Evolutionary conservation across 176 grass and related monocot genomes (phyloP).

Genomic region (Musa itinerans): DNA sequence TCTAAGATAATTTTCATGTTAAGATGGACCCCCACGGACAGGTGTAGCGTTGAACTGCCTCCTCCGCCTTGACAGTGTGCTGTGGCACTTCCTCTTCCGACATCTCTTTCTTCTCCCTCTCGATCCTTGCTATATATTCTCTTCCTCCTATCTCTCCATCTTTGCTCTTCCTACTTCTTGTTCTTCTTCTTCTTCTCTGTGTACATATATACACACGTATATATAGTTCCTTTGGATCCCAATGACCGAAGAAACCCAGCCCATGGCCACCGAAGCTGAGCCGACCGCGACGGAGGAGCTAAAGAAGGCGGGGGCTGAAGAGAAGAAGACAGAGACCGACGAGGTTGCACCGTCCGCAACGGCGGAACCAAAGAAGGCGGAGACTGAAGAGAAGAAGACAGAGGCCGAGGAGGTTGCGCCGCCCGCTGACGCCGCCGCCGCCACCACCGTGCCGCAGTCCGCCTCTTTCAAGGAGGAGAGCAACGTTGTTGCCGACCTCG

Average conservation of each 20-base stretch:
- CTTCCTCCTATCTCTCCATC: neutral
- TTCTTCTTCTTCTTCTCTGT: neutral
- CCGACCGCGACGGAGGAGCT: slow-evolving; percentile 20
- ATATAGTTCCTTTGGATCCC: too few species aligned
- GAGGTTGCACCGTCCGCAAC: slow-evolving; percentile 5
- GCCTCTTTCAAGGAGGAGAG: slow-evolving; percentile 91
- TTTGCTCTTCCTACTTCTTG: neutral
- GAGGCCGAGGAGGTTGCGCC: slow-evolving; percentile 27
- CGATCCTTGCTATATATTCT: neutral
- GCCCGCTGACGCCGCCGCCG: slow-evolving; percentile 20
- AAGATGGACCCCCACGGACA: neutral
- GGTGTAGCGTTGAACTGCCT: neutral
- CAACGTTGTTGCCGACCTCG: slow-evolving; percentile 66
- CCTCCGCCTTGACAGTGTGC: neutral
- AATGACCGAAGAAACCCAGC: slow-evolving; percentile 64
- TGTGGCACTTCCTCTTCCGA: neutral
- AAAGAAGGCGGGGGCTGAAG: slow-evolving; percentile 11
- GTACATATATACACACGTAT: too few species aligned
- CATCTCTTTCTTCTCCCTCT: neutral
- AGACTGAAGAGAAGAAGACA: slow-evolving; percentile 19
- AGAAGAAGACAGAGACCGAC: slow-evolving; percentile 25
- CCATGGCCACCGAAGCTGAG: slow-evolving; percentile 25
- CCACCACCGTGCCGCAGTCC: slow-evolving; percentile 23
- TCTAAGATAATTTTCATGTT: too few species aligned
- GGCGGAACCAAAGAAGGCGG: neutral